Base-by-base conservation (phyloP, 2,329 filamentous ascomycete species). In the Harringtonia lauricola region DNA sequence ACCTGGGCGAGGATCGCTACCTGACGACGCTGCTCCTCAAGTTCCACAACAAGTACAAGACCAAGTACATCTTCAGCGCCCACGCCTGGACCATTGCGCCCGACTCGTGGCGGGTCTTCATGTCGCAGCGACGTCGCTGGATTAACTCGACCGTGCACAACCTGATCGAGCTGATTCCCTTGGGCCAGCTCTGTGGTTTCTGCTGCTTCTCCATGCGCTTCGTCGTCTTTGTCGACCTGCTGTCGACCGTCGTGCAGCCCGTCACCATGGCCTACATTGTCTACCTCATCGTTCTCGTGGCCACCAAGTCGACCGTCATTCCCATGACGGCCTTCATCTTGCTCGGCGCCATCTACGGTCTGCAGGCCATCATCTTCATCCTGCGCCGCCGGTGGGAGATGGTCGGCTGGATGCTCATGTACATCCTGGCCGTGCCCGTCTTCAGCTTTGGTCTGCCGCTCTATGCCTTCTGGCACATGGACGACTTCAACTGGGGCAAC, bases 151-250 rank as follows among this genome's bases (percentile, higher is more conserved):
- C 92, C 0, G 86, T 98, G 41, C 92, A 98, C 73, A 98, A 98
- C 63, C 72, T 98, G 49, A 85, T 94, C 50, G 92, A 98, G 62
- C 81, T 98, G 49, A 90, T 96, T 50, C 89, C 90, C 7, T 72
- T 98, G 63, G 79, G 84, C 49, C 86, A 96, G 61, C 83, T 98
- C 41, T 98, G 92, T 64, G 92, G 92, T 66, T 98, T 98, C 81
- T 98, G 92, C 74, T 98, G 92, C 67, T 98, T 98, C 72, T 94
- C 86, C 64, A 98, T 98, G 92, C 83, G 92, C 56, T 98, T 98
- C 64, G 77, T 98, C 47, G 89, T 98, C 53, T 94, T 98, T 58
- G 63, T 98, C 53, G 92, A 98, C 64, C 70, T 98, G 54, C 70
- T 98, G 50, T 92, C 86, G 44, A 98, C 92, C 1, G 67, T 96